phyloP scores from a whole-genome alignment of 2,329 filamentous ascomycete genomes.

The Biscogniauxia sp. region DNA sequence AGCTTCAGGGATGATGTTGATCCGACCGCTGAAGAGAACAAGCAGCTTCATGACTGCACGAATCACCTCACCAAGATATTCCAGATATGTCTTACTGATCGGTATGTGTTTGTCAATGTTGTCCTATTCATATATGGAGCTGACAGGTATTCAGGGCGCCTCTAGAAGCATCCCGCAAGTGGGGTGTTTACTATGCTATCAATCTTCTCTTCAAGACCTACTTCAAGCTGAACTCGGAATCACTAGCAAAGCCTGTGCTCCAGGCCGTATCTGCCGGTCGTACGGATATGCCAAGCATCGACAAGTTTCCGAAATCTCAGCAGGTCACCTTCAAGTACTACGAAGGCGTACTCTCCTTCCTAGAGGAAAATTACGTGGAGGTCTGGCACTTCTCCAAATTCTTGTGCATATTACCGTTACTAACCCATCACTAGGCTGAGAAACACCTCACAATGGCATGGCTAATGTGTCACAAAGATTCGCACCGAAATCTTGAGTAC shows the following conservation, averaged over 20 bases:
- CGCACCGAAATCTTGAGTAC: conserved; percentile 77
- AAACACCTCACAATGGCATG: conserved; percentile 77
- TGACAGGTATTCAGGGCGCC: conserved; percentile 58
- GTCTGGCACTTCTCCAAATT: conserved; percentile 40
- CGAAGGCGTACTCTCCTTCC: conserved; percentile 85
- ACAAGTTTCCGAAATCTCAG: conserved; percentile 82
- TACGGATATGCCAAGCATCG: conserved; percentile 76
- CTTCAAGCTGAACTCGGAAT: conserved; percentile 89
- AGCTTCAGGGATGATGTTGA: conserved; percentile 80
- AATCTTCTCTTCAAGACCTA: conserved; percentile 98
- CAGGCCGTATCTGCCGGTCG: conserved; percentile 75
- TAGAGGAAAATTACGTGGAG: conserved; percentile 88
- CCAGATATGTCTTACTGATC: conserved; percentile 82
- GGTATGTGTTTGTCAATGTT: conserved; percentile 50
- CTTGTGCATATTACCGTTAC: not conserved
- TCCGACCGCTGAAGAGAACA: conserved; percentile 71
- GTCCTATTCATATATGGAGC: conserved; percentile 1
- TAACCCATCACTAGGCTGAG: conserved; percentile 59
- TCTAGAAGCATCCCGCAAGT: conserved; percentile 89
- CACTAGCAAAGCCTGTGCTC: conserved; percentile 86
- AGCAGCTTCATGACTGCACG: conserved; percentile 86
- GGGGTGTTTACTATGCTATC: conserved; percentile 93
- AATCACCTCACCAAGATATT: conserved; percentile 91
- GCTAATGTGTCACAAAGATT: conserved; percentile 72
- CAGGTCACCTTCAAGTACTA: conserved; percentile 97